Percentiles rank a stretch among this genome's conserved stretches.
Evolutionary conservation across 1,139 yeast species (phyloP).

Genomic region (Candida sanyaensis): DNA sequence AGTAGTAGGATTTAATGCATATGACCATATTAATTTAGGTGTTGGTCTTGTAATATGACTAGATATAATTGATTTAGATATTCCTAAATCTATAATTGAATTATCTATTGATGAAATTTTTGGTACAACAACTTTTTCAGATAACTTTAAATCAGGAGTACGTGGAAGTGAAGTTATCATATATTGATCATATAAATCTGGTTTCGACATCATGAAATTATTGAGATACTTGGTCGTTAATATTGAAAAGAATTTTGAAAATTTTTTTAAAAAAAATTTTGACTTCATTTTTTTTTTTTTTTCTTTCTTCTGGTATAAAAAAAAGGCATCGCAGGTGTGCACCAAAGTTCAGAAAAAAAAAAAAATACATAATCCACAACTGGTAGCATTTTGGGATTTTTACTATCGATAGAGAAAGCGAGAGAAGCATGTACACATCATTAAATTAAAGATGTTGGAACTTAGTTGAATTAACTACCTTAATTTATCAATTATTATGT

Average conservation of each 20-base stretch:
- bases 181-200: conserved; percentile 20
- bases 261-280: neutral
- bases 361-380: neutral
- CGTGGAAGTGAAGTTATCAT: conserved; percentile 44
- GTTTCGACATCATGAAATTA: conserved; percentile 7
- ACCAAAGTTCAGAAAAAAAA: no score
- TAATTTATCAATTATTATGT: neutral
- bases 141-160: conserved; percentile 34
- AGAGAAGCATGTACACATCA: no score
- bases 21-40: conserved; percentile 75
- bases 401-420: no score
- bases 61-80: conserved; percentile 76
- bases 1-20: conserved; percentile 66
- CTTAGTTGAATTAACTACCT: neutral
- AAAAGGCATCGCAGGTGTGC: conserved; percentile 1
- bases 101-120: conserved; percentile 24
- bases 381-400: neutral
- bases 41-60: conserved; percentile 76
- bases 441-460: no score
- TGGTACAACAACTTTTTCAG: conserved; percentile 35
- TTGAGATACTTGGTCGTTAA: neutral
- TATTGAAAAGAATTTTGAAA: no score
- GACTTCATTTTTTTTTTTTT: neutral
- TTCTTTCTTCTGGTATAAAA: no score
- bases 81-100: conserved; percentile 55